Conservation (phyloP, 495 filamentous ascomycete genomes). For the Thozetella sp. region DNA sequence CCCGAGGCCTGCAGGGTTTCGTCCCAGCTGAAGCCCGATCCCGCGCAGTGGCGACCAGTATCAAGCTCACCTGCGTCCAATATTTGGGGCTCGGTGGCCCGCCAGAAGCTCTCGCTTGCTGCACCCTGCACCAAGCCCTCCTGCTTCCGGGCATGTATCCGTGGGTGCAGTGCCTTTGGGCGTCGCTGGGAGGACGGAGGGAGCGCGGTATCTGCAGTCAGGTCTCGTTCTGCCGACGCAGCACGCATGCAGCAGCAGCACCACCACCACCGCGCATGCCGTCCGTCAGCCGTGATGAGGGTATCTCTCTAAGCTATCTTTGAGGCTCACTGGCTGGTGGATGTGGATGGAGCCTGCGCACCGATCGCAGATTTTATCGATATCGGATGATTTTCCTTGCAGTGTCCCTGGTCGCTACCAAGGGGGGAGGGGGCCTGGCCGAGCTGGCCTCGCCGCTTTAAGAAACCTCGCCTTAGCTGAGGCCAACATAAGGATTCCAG, state of each 20-base stretch:
- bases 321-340: not conserved
- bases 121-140: conserved; percentile 1
- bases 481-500: not conserved
- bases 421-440: not conserved
- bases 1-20: not conserved
- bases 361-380: not conserved
- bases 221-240: too few relatives aligned
- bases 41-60: too few relatives aligned
- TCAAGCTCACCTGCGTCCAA: not conserved
- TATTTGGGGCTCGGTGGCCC: not conserved
- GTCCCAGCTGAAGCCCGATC: not conserved
- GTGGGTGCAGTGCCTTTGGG: not conserved
- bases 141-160: not conserved
- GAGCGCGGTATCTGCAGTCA: too few relatives aligned
- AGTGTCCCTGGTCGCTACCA: not conserved
- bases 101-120: not conserved
- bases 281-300: too few relatives aligned
- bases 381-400: not conserved
- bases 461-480: not conserved
- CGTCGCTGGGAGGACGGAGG: not conserved
- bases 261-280: too few relatives aligned
- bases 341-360: not conserved
- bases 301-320: not conserved
- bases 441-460: not conserved
- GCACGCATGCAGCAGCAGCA: too few relatives aligned